These are phyloP conservation scores for Iodosphaeria phyllophila DNA, from an alignment of 2,329 filamentous ascomycete species.

Conservation along the genomic window DNA sequence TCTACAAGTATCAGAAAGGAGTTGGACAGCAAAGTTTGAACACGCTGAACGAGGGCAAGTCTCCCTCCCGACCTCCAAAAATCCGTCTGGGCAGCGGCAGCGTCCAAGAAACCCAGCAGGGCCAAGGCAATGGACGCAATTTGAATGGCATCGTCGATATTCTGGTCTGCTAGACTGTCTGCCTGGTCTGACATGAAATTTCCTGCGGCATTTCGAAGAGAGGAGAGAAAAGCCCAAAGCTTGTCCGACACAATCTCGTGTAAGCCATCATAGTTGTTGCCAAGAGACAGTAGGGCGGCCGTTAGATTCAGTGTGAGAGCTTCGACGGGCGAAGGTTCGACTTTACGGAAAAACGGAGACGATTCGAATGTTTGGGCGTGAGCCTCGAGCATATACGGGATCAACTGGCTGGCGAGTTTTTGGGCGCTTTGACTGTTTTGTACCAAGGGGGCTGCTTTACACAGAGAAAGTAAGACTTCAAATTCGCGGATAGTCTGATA, in stretches of 20 bases:
- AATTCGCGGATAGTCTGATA: slow-evolving; percentile 80
- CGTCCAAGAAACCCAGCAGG: slow-evolving; percentile 77
- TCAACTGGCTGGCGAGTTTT: slow-evolving; percentile 59
- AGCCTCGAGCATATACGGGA: slow-evolving; percentile 71
- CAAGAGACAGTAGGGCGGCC: slow-evolving; percentile 64
- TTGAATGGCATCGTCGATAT: slow-evolving; percentile 46
- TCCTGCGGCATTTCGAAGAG: slow-evolving; percentile 45
- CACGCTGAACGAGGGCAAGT: slow-evolving; percentile 49
- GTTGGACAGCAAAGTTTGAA: slow-evolving; percentile 63
- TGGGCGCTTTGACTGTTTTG: slow-evolving; percentile 54
- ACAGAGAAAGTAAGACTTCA: slow-evolving; percentile 78
- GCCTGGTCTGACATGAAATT: slow-evolving; percentile 31
- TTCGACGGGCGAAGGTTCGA: slow-evolving; percentile 82
- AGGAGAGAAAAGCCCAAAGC: slow-evolving; percentile 53
- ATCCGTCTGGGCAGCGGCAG: slow-evolving; percentile 54
- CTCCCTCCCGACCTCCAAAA: slow-evolving; percentile 70
- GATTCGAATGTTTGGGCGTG: slow-evolving; percentile 60
- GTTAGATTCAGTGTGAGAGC: slow-evolving; percentile 63
- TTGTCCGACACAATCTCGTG: slow-evolving; percentile 46
- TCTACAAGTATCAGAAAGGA: slow-evolving; percentile 73
- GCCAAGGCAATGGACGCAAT: slow-evolving; percentile 66
- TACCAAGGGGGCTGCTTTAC: slow-evolving; percentile 69
- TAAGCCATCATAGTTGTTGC: slow-evolving; percentile 50
- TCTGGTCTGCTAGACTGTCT: slow-evolving; percentile 35
- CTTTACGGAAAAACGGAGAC: slow-evolving; percentile 65